Evolutionary conservation across 345 rosid species (phyloP), one percentile per base, ranked within the genome.

Genomic region (Aethionema arabicum): DNA sequence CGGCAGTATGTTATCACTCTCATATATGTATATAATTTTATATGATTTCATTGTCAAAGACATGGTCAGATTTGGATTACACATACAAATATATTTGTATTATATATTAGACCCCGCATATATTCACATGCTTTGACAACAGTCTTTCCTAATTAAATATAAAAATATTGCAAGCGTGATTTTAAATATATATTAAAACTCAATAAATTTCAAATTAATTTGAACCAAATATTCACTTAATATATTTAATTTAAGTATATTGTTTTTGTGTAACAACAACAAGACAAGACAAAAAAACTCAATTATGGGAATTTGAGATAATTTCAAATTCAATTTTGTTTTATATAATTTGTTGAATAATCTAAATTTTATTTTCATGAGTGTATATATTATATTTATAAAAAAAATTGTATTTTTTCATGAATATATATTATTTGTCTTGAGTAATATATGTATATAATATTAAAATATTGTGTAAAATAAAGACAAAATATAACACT

Each of bases 401-500:
- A n/a, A n/a, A n/a, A n/a, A n/a, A n/a, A n/a, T n/a, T 40, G 12
- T 59, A 67, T n/a, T 32, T 50, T 58, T 14, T 7, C 59, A 50
- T 59, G 6, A 59, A 29, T 32, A 30, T 14, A 44, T 44, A 52
- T 5, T 8, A 30, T 30, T 46, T 21, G 11, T 42, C 46, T 42
- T 5, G 27, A 42, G 6, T 42, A 42, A 11, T 4, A 4, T 42
- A n/a, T 42, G 4, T 15, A 11, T 41, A 0, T 13, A 11, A n/a
- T 4, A 42, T 42, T 14, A 35, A 40, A 8, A 4, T 60, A 52
- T 47, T 37, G 67, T 29, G 61, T 31, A 15, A 53, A 15, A 37
- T 60, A 61, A 53, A 45, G 67, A 61, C 67, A 68, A 68, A 48
- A 14, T n/a, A 38, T 46, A 31, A 11, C 53, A 67, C 38, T 42